Evolutionary conservation across 192 early-diverging fungal genomes (phyloP), one percentile per base, ranked within the genome.

Genomic region (Anaeromyces robustus): DNA sequence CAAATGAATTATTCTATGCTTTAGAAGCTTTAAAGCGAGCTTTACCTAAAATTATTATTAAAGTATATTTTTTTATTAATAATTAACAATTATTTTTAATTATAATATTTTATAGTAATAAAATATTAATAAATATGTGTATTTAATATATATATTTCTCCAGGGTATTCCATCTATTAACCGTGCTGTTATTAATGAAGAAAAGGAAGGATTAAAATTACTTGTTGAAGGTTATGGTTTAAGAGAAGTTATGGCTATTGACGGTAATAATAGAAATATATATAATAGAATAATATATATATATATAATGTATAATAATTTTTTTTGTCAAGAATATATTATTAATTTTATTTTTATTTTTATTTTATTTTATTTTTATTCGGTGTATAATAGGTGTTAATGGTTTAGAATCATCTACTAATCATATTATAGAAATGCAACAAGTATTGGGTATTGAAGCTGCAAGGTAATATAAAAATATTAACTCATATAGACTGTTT

Each of bases 401-500:
- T 79, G 96, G 95, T 28, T 84, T 87, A 26, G 82, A 90, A 43
- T 94, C 95, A 2, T 91, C 87, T 17, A 95, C 93, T 34, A 99
- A 98, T 87, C 92, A 97, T 84, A 94, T 96, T 78, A 93, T 98
- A 87, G 98, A 99, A 86, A 92, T 95, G 22, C 87, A 90, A 80
- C 88, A 93, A 82, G 93, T 93, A 30, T 87, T 99, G 34, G 98
- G 98, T 78, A 98, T 99, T 83, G 97, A 99, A 83, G 96, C 98
- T 9, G 96, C 97, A 12, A 87, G 95, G 81, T 86, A 82, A 82
- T 80, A 34, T 79, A 18, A 22, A 29, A 1, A 28, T 84, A 30
- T 17, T 34, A 34, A 7, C 32, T 34, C 4, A 34, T 34, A 34
- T 34, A 7, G 4, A 34, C 12, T 34, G 12, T 34, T 34, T 7